Conservation (phyloP, 805 yeast genomes). For the Spathaspora sp. region DNA sequence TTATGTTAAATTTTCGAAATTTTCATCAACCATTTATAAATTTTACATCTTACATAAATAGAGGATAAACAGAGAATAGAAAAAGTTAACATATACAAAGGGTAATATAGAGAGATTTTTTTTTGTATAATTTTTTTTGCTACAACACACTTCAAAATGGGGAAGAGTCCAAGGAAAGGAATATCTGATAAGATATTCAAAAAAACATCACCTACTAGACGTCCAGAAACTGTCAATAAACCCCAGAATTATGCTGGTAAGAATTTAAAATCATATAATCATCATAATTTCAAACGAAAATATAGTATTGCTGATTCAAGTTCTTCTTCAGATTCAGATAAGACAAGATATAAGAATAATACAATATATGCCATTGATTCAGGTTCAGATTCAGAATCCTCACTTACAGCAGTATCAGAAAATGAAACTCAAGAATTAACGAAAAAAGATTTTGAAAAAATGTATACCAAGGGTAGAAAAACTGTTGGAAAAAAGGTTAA, state of each 20-base stretch:
- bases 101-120: not conserved
- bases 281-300: conserved; percentile 17
- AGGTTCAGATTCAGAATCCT: conserved; percentile 32
- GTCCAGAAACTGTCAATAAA: not conserved
- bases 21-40: not conserved
- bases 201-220: not conserved
- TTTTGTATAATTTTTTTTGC: no score
- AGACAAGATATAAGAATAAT: conserved; percentile 1
- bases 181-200: not conserved
- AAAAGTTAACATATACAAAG: not conserved
- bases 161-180: conserved; percentile 4
- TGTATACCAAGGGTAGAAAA: conserved; percentile 7
- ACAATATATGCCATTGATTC: conserved; percentile 3
- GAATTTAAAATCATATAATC: conserved; percentile 22
- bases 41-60: not conserved
- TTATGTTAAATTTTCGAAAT: not conserved
- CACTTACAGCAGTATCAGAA: conserved; percentile 37
- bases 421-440: conserved; percentile 10
- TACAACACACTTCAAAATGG: not conserved
- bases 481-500: conserved; percentile 8
- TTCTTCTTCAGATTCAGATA: conserved; percentile 19
- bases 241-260: conserved; percentile 26
- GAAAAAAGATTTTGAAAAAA: not conserved
- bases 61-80: conserved; percentile 3
- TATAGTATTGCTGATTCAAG: conserved; percentile 35